Evolutionary conservation across 345 rosid species (phyloP).

Genomic region (Carallia brachiata): DNA sequence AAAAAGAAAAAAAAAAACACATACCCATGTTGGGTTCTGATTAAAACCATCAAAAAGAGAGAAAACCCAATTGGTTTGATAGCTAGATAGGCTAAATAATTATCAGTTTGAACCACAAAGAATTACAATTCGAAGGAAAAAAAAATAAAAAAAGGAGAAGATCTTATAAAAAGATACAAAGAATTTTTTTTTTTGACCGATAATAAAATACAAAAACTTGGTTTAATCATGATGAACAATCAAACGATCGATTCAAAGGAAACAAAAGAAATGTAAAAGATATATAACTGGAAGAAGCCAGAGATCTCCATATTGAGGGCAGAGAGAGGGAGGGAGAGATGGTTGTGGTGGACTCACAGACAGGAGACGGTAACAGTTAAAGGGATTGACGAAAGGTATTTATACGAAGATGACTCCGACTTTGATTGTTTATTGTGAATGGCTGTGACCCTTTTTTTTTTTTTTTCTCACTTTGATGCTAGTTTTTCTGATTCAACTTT

Average conservation of each 20-base stretch:
- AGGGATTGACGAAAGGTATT: neutral
- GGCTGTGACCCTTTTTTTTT: neutral
- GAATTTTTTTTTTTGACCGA: too few relatives aligned
- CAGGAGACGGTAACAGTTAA: slow-evolving; percentile 5
- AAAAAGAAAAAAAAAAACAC: too few relatives aligned
- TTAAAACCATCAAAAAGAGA: too few relatives aligned
- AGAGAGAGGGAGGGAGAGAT: neutral
- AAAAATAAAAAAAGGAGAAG: too few relatives aligned
- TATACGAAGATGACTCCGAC: neutral
- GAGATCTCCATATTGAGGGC: neutral
- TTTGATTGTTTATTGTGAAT: neutral
- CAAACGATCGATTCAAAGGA: neutral
- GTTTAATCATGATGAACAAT: neutral
- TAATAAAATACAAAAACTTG: neutral
- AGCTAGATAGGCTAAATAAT: too few relatives aligned
- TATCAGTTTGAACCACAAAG: too few relatives aligned
- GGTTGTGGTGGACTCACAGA: neutral
- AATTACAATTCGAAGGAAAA: too few relatives aligned
- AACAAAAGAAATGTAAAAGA: neutral
- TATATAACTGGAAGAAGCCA: neutral
- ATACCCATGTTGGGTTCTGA: too few relatives aligned
- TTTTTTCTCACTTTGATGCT: neutral
- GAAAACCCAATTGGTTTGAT: too few relatives aligned
- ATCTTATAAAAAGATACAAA: too few relatives aligned
- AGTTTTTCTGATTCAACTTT: slow-evolving; percentile 3